Evolutionary conservation across 2,329 filamentous ascomycete species (phyloP).

Genomic region (Claviceps africana): DNA sequence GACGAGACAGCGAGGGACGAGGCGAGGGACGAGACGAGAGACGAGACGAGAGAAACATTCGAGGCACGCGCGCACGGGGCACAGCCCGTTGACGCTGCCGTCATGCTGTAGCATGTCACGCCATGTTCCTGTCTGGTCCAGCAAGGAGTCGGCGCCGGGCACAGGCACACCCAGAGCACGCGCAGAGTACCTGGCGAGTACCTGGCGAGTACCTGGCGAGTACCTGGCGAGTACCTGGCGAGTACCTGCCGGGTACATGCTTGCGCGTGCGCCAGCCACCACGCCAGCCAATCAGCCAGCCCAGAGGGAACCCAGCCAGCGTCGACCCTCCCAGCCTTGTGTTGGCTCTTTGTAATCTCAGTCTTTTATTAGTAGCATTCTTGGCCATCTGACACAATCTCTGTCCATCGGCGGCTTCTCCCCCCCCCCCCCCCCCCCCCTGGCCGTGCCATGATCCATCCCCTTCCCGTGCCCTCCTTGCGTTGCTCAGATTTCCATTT

Average conservation of each 20-base stretch:
- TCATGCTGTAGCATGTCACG: too few species aligned
- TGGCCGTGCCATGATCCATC: not conserved
- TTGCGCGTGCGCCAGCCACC: too few species aligned
- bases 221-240: too few species aligned
- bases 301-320: too few species aligned
- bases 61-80: not conserved
- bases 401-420: too few species aligned
- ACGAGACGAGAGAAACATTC: not conserved
- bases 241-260: too few species aligned
- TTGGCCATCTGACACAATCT: not conserved
- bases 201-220: too few species aligned
- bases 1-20: too few species aligned
- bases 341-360: not conserved
- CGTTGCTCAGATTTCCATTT: not conserved
- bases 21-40: too few species aligned
- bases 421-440: too few species aligned
- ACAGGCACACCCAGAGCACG: too few species aligned
- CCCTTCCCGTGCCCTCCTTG: not conserved
- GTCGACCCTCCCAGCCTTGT: not conserved
- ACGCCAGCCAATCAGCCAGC: not conserved
- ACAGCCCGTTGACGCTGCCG: not conserved
- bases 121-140: not conserved
- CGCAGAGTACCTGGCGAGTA: too few species aligned
- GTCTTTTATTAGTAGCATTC: not conserved
- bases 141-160: not conserved